Evolutionary conservation across 2,329 filamentous ascomycete species (phyloP).

Genomic region (Colletotrichum paranaense): DNA sequence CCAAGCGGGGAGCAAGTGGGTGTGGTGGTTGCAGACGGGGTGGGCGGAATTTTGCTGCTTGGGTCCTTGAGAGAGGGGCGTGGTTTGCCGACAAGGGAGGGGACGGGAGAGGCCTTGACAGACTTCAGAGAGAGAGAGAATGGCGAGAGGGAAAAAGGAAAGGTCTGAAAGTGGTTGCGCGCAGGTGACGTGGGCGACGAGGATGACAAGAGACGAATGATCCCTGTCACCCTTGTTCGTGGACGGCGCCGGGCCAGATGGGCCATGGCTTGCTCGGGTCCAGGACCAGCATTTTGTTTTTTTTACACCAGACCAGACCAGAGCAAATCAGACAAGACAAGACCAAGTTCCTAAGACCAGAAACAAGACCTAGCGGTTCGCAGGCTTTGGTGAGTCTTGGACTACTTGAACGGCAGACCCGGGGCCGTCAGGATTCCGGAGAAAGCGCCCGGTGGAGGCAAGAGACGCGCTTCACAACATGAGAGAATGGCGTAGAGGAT

Average conservation of each 20-base stretch:
- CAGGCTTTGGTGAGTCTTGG: neutral
- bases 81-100: constrained; percentile 21
- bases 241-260: constrained; percentile 22
- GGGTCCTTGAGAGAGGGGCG: neutral
- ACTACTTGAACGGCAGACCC: neutral
- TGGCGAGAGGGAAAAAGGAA: constrained; percentile 11
- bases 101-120: neutral
- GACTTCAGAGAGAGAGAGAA: neutral
- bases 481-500: neutral
- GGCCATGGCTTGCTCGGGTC: neutral
- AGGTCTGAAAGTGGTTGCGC: constrained; percentile 19
- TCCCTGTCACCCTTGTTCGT: constrained; percentile 15
- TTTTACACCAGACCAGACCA: neutral
- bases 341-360: neutral
- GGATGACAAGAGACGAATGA: constrained; percentile 12
- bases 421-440: constrained; percentile 2
- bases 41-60: neutral
- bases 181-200: constrained; percentile 36
- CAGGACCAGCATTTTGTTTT: neutral
- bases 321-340: neutral
- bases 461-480: neutral
- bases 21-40: neutral
- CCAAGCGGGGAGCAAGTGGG: constrained; percentile 11
- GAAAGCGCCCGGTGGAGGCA: constrained; percentile 2
- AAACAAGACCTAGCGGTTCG: neutral